Evolutionary conservation across 306 rosid species (phyloP).

Genomic region (Prunus campanulata): DNA sequence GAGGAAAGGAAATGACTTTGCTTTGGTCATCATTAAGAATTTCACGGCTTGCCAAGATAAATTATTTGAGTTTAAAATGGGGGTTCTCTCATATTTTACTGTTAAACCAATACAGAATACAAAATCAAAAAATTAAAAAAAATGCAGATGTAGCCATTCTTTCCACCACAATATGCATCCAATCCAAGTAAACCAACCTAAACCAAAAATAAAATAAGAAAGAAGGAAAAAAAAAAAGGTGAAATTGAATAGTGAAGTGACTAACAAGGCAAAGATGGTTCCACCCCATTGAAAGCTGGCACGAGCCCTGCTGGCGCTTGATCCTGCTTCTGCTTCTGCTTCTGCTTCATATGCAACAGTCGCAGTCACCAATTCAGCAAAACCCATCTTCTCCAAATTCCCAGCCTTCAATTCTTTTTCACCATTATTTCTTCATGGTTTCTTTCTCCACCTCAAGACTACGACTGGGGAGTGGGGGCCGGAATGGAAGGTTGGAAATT

Average conservation of each 20-base stretch:
- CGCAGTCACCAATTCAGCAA: constrained; percentile 13
- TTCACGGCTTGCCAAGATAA: not conserved
- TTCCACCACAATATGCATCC: not conserved
- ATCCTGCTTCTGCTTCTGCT: constrained; percentile 1
- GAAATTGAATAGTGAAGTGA: not conserved
- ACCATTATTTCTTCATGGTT: not conserved
- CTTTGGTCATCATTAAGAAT: not conserved
- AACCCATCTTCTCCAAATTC: constrained; percentile 9
- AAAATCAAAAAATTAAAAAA: too few species aligned
- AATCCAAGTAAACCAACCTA: not conserved
- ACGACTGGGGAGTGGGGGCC: too few species aligned
- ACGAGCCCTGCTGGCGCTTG: constrained; percentile 10
- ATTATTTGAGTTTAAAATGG: too few species aligned
- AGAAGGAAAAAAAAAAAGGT: too few species aligned
- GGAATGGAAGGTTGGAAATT: not conserved
- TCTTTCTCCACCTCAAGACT: not conserved
- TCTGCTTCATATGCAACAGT: constrained; percentile 8
- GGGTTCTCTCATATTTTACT: not conserved
- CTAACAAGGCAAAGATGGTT: constrained; percentile 42
- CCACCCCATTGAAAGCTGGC: constrained; percentile 48
- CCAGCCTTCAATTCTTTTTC: not conserved
- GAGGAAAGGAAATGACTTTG: not conserved
- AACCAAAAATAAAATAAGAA: not conserved
- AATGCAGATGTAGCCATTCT: not conserved
- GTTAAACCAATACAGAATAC: not conserved